Evolutionary conservation across 768 basidiomycete species (phyloP), one percentile per base, ranked within the genome.

Genomic region (Auricularia heimuer): DNA sequence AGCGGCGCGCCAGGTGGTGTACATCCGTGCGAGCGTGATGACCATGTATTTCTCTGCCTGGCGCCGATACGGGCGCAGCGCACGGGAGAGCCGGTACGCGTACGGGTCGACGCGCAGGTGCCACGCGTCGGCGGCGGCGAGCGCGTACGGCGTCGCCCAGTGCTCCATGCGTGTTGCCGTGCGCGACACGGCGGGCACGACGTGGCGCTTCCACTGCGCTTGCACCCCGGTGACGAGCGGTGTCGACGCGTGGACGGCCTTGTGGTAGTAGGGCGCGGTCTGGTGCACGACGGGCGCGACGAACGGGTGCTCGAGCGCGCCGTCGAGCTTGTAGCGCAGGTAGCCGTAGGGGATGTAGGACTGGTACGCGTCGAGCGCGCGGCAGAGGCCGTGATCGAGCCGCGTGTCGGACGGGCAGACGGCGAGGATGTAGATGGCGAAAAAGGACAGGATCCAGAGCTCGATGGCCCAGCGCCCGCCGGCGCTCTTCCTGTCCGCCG

Each of bases 341-440:
- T 60, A 60, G 4, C 10, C 11, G 56, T 29, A 29, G 56, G 56
- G 56, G 12, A 60, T 60, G 24, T 33, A 60, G 4, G 56, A 8
- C 24, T 60, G 56, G 56, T 60, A 60, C 14, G 24, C 8, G 56
- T 35, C 34, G 11, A 60, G 6, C 24, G 56, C 56, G 56, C 29
- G 21, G 56, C 56, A 60, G 18, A 60, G 24, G 3, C 7, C 6
- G 33, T 60, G 56, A 1, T 60, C 56, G 4, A 29, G 34, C 18
- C 34, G 24, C 29, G 56, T 12, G 56, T 60, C 56, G 47, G 36
- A 11, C 60, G 64, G 64, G 44, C 64, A 42, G 54, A 64, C 37
- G 64, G 58, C 18, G 37, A 47, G 34, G 64, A 64, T 39, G 35
- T 64, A 35, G 10, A 24, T 14, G 7, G 37, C 24, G 42, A 61